These are phyloP conservation scores for Nicotiana sylvestris DNA, from an alignment of 257 asterid genomes.

Conservation along the genomic window DNA sequence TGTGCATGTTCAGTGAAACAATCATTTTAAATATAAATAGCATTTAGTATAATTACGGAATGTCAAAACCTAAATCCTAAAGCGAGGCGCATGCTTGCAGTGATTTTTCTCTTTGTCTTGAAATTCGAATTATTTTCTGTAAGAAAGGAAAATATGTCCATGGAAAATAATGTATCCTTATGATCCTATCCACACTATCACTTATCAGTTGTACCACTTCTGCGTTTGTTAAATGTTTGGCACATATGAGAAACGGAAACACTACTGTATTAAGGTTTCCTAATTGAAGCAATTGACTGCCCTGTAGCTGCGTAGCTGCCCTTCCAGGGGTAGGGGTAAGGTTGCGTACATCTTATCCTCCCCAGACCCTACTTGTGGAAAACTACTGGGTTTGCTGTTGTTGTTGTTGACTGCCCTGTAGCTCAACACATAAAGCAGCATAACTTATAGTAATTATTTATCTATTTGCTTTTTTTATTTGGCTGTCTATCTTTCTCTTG, in stretches of 20 bases:
- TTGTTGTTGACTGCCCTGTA: background rate
- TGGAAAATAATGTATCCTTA: background rate
- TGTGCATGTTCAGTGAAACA: background rate
- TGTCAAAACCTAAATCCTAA: background rate
- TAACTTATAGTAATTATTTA: background rate
- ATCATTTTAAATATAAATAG: background rate
- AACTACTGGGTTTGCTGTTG: too few species aligned
- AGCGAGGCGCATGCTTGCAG: background rate
- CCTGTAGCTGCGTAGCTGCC: background rate
- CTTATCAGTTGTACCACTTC: background rate
- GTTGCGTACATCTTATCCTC: too few species aligned
- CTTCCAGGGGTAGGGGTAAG: too few species aligned
- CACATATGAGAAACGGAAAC: background rate
- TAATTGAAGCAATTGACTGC: background rate
- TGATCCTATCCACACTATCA: background rate
- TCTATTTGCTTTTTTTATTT: too few species aligned
- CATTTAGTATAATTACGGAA: background rate
- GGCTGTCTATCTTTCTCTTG: background rate
- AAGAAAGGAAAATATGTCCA: background rate
- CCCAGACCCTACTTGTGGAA: too few species aligned
- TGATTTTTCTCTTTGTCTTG: background rate
- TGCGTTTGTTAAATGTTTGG: background rate
- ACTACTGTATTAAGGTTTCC: background rate
- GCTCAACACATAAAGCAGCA: background rate
- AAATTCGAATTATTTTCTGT: background rate